phyloP scores from a whole-genome alignment of 257 asterid species.

The Linaria vulgaris region DNA sequence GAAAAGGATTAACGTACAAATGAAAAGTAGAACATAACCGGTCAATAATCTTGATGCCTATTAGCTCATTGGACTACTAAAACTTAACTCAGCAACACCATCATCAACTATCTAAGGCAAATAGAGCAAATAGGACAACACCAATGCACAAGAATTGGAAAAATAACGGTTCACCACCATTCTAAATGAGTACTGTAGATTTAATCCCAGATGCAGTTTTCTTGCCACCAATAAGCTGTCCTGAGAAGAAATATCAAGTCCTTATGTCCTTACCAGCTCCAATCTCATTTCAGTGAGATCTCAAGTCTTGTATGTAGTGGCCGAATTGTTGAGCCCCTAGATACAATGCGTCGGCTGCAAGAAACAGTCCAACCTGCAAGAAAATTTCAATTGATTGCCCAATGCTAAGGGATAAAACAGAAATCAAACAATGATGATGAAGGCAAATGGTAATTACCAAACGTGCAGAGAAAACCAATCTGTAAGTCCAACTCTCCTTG shows the following conservation, averaged over 20 bases:
- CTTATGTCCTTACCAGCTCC: neutral
- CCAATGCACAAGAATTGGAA: neutral
- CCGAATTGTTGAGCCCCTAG: slow-evolving; percentile 80
- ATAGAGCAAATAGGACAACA: neutral
- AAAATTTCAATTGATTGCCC: slow-evolving; percentile 1
- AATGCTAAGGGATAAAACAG: slow-evolving; percentile 1
- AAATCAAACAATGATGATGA: neutral
- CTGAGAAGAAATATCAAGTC: neutral
- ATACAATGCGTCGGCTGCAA: slow-evolving; percentile 70
- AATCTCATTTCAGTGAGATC: slow-evolving; percentile 43
- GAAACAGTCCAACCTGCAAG: slow-evolving; percentile 64
- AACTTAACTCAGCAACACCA: no score
- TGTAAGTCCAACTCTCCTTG: slow-evolving; percentile 91
- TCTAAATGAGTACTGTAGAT: neutral
- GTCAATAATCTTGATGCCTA: no score
- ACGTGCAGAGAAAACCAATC: slow-evolving; percentile 80
- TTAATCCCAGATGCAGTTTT: neutral
- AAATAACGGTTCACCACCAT: neutral
- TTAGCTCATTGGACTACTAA: no score
- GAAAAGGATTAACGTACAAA: no score
- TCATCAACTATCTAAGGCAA: neutral
- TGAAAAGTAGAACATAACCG: no score
- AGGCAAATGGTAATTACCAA: slow-evolving; percentile 47
- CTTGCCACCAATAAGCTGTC: neutral
- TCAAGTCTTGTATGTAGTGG: slow-evolving; percentile 62